Evolutionary conservation across 2,329 filamentous ascomycete genomes (phyloP).

Genomic region (Ceratocystiopsis minuta): DNA sequence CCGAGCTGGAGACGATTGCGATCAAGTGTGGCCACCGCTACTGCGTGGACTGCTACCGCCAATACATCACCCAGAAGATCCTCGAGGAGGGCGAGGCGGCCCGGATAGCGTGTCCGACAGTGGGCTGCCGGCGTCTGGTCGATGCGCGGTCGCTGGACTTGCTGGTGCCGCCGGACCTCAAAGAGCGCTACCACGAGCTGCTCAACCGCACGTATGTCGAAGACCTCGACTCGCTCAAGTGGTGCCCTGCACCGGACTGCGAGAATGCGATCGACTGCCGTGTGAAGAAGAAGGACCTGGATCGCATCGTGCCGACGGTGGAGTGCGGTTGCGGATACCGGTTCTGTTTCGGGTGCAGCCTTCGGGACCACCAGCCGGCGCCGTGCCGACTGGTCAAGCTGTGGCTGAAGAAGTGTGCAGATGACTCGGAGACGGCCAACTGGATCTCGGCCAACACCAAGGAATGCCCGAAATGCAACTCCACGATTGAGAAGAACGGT

Average conservation of each 20-base stretch:
- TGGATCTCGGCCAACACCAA: conserved; percentile 99
- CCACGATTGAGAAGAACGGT: conserved; percentile 97
- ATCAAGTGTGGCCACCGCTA: conserved; percentile 92
- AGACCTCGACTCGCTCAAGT: conserved; percentile 87
- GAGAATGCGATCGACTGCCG: conserved; percentile 78
- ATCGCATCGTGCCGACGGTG: conserved; percentile 76
- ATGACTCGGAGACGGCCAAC: conserved; percentile 95
- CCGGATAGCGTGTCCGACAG: conserved; percentile 79
- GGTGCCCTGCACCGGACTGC: conserved; percentile 97
- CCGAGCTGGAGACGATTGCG: conserved; percentile 64
- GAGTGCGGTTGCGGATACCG: conserved; percentile 66
- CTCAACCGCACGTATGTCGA: conserved; percentile 92
- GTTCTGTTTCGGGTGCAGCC: conserved; percentile 90
- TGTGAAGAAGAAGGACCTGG: conserved; percentile 74
- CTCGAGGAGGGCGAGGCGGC: conserved; percentile 89
- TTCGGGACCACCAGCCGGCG: conserved; percentile 81
- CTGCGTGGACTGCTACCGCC: conserved; percentile 79
- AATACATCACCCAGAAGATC: conserved; percentile 87
- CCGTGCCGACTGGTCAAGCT: conserved; percentile 81
- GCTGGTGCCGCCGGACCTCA: conserved; percentile 41
- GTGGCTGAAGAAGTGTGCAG: conserved; percentile 96
- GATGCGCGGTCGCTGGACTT: conserved; percentile 77
- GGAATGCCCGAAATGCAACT: conserved; percentile 88
- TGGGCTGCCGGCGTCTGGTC: conserved; percentile 75
- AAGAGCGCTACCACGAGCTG: conserved; percentile 57